Base-by-base conservation (phyloP, 2,329 filamentous ascomycete species). In the Calonectria pseudoturangicola region DNA sequence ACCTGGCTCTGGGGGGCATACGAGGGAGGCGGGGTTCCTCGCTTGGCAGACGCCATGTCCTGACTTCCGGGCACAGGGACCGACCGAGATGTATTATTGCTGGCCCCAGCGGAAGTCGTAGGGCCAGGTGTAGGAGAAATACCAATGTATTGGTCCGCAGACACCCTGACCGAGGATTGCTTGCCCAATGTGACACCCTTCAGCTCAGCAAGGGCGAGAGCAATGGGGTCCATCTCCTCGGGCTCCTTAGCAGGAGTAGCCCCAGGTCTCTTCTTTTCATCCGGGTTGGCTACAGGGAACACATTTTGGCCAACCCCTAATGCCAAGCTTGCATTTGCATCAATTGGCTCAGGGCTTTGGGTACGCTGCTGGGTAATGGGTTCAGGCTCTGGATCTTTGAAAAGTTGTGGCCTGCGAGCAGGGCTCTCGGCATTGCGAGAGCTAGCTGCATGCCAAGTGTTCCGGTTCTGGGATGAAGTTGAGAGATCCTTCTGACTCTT, bases 261-360 rank as follows among this genome's bases (percentile, higher is more conserved):
- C 9, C 78, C 79, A 25, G 76, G 75, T 36, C 78, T 76, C 25
- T 82, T 80, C 74, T 88, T 89, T 75, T 88, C 89, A 72, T 96
- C 94, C 0, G 95, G 93, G 10, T 93, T 93, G 15, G 94, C 93
- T 12, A 99, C 96, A 70, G 98, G 93, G 80, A 99, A 98, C 13
- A 99, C 95, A 79, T 99, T 99, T 79, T 97, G 95, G 9, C 97
- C 97, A 68, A 99, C 91, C 79, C 98, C 98, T 33, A 99, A 89
- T 73, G 98, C 96, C 79, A 98, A 92, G 82, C 94, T 98, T 47
- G 96, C 95, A 74, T 97, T 93, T 69, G 96, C 96, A 81, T 98
- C 97, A 45, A 97, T 96, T 1, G 94, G 94, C 66, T 97, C 95
- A 4, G 95, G 95, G 79, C 95, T 97, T 16, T 86, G 85, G 10